phyloP scores from a whole-genome alignment of 768 basidiomycete species.

The Rhizopogon vinicolor region DNA sequence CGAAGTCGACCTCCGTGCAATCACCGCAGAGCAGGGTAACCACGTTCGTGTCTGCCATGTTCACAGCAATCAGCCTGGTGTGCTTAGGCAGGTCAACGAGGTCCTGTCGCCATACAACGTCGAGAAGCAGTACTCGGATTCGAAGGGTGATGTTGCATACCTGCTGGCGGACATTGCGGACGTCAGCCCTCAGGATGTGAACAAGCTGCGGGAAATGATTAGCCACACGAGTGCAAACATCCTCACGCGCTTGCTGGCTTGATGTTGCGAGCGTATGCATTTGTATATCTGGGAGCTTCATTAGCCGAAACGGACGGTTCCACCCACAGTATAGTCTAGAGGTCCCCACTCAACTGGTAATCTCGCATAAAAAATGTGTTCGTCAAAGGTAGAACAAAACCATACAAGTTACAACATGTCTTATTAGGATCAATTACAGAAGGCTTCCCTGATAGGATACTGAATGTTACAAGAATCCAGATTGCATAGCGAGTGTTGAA shows the following conservation, averaged over 20 bases:
- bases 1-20: slow-evolving; percentile 93
- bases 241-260: slow-evolving; percentile 80
- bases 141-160: slow-evolving; percentile 89
- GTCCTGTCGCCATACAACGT: slow-evolving; percentile 94
- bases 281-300: not conserved
- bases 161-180: slow-evolving; percentile 96
- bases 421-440: slow-evolving; percentile 5
- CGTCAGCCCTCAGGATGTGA: slow-evolving; percentile 78
- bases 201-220: slow-evolving; percentile 73
- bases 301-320: slow-evolving; percentile 32
- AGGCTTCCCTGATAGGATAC: slow-evolving; percentile 5
- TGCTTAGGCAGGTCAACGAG: slow-evolving; percentile 92
- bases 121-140: slow-evolving; percentile 99
- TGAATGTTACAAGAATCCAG: not conserved
- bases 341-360: slow-evolving; percentile 48
- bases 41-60: slow-evolving; percentile 92
- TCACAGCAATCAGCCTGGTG: slow-evolving; percentile 94
- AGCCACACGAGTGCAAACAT: slow-evolving; percentile 81
- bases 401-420: slow-evolving; percentile 7
- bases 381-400: not conserved
- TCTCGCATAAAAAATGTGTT: slow-evolving; percentile 7
- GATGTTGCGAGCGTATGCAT: slow-evolving; percentile 8
- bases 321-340: slow-evolving; percentile 12
- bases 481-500: not conserved
- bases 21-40: slow-evolving; percentile 75